A percentile compares a stretch with the other conserved stretches of the same genome.
These are phyloP conservation scores for Calocera cornea DNA, from an alignment of 768 basidiomycete genomes.

Conservation along the genomic window DNA sequence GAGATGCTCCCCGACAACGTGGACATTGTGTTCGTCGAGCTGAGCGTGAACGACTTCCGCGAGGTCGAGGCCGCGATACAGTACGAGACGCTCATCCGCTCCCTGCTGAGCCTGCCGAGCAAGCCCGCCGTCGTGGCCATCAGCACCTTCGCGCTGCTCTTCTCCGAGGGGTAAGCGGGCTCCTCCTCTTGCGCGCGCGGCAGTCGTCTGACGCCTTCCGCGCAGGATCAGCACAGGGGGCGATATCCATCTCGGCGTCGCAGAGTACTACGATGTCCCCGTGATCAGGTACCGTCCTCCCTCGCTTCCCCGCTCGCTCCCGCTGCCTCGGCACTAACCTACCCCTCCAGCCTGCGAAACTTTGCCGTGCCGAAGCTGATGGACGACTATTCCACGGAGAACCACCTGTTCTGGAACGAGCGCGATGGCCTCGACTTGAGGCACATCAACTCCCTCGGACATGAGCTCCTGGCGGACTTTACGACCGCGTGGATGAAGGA, in stretches of 20 bases:
- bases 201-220: neutral
- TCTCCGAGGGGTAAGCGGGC: conserved; percentile 9
- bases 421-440: neutral
- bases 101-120: conserved; percentile 20
- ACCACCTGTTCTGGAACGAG: neutral
- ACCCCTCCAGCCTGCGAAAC: conserved; percentile 16
- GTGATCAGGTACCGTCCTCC: conserved; percentile 13
- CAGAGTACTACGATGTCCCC: conserved; percentile 24
- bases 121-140: conserved; percentile 23
- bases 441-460: conserved; percentile 4
- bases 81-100: conserved; percentile 25
- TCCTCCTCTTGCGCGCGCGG: conserved; percentile 7
- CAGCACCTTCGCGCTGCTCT: conserved; percentile 7
- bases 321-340: neutral
- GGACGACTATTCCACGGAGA: conserved; percentile 8
- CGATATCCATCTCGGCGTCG: conserved; percentile 13
- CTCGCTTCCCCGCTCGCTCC: neutral
- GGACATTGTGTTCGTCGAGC: conserved; percentile 24
- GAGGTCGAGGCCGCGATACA: conserved; percentile 19
- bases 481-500: conserved; percentile 1
- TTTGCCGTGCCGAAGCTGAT: conserved; percentile 18
- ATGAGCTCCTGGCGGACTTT: conserved; percentile 6
- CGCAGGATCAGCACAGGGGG: conserved; percentile 14
- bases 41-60: conserved; percentile 23
- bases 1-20: conserved; percentile 22